Base-by-base conservation (phyloP, 2,329 filamentous ascomycete genomes). In the Coccinonectria pachysandricola region DNA sequence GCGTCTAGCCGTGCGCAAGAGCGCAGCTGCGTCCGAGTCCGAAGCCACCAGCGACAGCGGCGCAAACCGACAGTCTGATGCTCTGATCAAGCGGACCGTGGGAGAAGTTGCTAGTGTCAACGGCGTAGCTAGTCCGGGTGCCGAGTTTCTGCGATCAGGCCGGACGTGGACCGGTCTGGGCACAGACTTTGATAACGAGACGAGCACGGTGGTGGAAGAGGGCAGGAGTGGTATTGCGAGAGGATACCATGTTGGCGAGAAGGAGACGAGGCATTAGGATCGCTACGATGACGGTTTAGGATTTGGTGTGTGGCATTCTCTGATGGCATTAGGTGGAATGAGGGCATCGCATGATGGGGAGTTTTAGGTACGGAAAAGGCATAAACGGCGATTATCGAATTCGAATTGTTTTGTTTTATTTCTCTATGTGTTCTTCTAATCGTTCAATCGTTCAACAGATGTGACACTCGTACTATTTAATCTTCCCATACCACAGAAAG, bases 141-240 rank as follows among this genome's bases (percentile, higher is more conserved):
- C 91, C 1, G 84, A 95, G 52, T 96, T 73, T 42, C 59, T 98
- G 36, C 71, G 79, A 16, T 81, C 79, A 4, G 73, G 87, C 45
- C 63, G 91, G 30, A 93, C 84, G 4, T 98, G 91, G 91, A 80
- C 80, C 47, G 91, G 91, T 0, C 57, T 98, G 13, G 91, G 91
- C 0, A 93, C 75, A 35, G 91, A 98, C 50, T 92, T 86, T 44
- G 38, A 57, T n/a, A 60, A 60, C 9, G 65, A 71, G 27, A 58
- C 61, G n/a, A 61, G 80, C 30, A 77, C 80, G 1, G 52, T 71
- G 11, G 70, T 98, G 31, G 85, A 94, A 48, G 77, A 95, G 55
- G 91, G 91, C 2, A 71, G 85, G 38, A 80, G 77, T 39, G 91
- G 91, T 10, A 75, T 96, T 30, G 91, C 91, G 17, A 75, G 83